Base-by-base conservation (phyloP, 192 early-diverging fungal genomes). In the Funneliformis geosporum region DNA sequence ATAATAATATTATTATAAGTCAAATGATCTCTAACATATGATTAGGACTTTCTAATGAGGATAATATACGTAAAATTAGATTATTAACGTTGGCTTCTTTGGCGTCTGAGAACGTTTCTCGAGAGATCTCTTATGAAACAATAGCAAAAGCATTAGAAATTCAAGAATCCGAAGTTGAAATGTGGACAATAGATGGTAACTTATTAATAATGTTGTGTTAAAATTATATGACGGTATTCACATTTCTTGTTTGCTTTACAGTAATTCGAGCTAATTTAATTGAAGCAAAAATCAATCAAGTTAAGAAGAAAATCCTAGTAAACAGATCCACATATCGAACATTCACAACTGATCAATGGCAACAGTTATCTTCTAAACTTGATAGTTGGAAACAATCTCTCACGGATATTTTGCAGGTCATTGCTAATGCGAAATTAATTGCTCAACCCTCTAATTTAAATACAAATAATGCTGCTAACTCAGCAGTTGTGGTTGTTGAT, bases 241-340 rank as follows among this genome's bases (percentile, higher is more conserved):
- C 8, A 38, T 14, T 21, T 39, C 0, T 74, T 18, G 2, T 25
- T 9, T 43, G 1, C 8, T 46, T 14, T 40, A 10, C 38, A 79
- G 77, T 91, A 12, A 96, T 99, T 68, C 93, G 95, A 50, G 91
- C 94, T 38, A 94, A 95, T 60, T 89, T 99, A 79, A 89, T 98
- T 23, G 96, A 99, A 81, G 96, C 94, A 78, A 95, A 95, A 87
- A 92, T 99, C 88, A 92, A 98, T 87, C 97, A 99, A 86, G 87
- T 97, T 23, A 89, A 88, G 70, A 90, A 92, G 75, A 92, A 93
- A 8, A 90, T 96, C 50, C 83, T 91, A 44, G 91, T 98, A 23
- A 93, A 92, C 76, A 90, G 96, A 62, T 90, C 94, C 61, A 95
- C 93, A 18, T 94, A 95, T 82, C 92, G 96, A 64, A 88, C 87